These are phyloP conservation scores for Cyclotella cryptica DNA, from an alignment of 108 stramenopile species.

Conservation along the genomic window DNA sequence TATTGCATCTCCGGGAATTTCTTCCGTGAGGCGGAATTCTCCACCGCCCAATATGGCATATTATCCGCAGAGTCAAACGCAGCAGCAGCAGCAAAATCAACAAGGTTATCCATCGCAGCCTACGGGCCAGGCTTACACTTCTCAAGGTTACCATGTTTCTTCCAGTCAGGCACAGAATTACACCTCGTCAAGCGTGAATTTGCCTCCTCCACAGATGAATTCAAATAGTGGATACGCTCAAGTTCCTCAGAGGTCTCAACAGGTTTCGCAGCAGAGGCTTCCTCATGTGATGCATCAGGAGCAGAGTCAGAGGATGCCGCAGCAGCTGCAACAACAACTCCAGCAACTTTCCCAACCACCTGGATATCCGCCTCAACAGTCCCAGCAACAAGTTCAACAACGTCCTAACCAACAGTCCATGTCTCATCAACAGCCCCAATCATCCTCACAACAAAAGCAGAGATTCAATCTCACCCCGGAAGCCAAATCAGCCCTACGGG, in stretches of 20 bases:
- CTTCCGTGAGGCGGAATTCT: neutral
- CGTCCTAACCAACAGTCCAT: conserved; percentile 14
- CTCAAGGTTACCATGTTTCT: conserved; percentile 1
- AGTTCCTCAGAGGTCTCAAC: conserved; percentile 18
- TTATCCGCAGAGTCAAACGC: conserved; percentile 24
- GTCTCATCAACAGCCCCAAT: conserved; percentile 39
- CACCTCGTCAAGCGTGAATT: neutral
- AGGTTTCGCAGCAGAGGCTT: conserved; percentile 32
- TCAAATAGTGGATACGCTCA: neutral
- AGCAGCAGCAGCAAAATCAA: conserved; percentile 13
- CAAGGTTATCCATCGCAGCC: conserved; percentile 1
- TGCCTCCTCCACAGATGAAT: neutral
- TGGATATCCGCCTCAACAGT: conserved; percentile 9
- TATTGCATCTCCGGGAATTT: too few species aligned
- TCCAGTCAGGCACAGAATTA: neutral
- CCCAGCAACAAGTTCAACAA: conserved; percentile 17
- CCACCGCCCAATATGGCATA: conserved; percentile 4
- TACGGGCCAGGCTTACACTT: neutral
- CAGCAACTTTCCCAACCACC: conserved; percentile 12
- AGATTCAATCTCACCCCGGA: conserved; percentile 66
- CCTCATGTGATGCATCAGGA: conserved; percentile 12
- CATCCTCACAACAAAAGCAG: conserved; percentile 15
- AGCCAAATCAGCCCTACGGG: conserved; percentile 74
- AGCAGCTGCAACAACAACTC: conserved; percentile 20
- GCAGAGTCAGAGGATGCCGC: conserved; percentile 15